Percentiles rank a stretch among this genome's conserved stretches.
Evolutionary conservation across 108 stramenopile genomes (phyloP).

Genomic region (Mediolabrus comicus): DNA sequence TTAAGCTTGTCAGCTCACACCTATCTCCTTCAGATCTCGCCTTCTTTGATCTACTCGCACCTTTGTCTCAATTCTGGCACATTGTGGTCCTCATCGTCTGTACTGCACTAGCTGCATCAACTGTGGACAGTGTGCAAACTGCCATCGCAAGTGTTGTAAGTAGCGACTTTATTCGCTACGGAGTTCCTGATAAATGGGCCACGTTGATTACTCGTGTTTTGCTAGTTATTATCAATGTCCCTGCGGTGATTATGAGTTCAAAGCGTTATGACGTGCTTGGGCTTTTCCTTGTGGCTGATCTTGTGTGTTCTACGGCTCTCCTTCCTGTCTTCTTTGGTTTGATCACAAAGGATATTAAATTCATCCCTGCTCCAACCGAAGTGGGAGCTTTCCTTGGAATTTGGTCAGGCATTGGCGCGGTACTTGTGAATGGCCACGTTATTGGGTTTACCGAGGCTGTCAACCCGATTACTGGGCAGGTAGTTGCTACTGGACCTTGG

Average conservation of each 20-base stretch:
- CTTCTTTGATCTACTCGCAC: conserved; percentile 70
- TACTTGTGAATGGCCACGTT: conserved; percentile 62
- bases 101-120: conserved; percentile 65
- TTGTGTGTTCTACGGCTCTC: conserved; percentile 76
- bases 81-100: conserved; percentile 63
- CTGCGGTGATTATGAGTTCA: conserved; percentile 58
- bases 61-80: conserved; percentile 65
- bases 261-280: conserved; percentile 63
- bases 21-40: conserved; percentile 41
- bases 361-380: conserved; percentile 73
- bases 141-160: conserved; percentile 61
- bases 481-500: conserved; percentile 47
- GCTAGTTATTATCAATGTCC: conserved; percentile 61
- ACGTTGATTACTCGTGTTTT: conserved; percentile 46
- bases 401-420: conserved; percentile 61
- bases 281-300: conserved; percentile 80
- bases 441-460: conserved; percentile 58
- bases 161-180: conserved; percentile 54
- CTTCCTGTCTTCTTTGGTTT: conserved; percentile 75
- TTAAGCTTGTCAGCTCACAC: background rate
- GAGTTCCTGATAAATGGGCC: conserved; percentile 36
- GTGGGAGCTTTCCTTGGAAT: conserved; percentile 68
- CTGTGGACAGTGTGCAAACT: conserved; percentile 75
- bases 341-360: conserved; percentile 52
- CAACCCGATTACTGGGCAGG: conserved; percentile 41